phyloP scores from a whole-genome alignment of 768 basidiomycete species.

The Tricholoma hemisulphureum region DNA sequence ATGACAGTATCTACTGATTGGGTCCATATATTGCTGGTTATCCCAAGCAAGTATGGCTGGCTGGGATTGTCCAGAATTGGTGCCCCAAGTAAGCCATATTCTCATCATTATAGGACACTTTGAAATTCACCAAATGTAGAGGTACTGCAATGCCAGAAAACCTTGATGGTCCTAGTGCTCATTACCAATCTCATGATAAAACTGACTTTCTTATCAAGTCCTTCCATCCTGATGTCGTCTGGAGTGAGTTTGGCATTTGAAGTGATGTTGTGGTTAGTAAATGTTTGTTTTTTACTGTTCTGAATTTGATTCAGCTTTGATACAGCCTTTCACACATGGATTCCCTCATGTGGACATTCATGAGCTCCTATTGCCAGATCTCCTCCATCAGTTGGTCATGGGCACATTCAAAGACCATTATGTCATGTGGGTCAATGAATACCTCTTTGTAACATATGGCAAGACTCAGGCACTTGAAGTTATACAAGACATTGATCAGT shows the following conservation, averaged over 20 bases:
- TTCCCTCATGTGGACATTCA: conserved; percentile 22
- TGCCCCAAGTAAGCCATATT: too few relatives aligned
- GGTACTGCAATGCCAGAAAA: conserved; percentile 3
- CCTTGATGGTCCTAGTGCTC: conserved; percentile 7
- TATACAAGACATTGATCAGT: conserved; percentile 32
- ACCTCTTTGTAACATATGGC: conserved; percentile 15
- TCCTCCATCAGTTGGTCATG: too few relatives aligned
- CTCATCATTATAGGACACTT: too few relatives aligned
- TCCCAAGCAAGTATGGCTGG: conserved; percentile 31
- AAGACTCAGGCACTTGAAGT: conserved; percentile 18
- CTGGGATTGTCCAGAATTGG: conserved; percentile 31
- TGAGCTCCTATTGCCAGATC: too few relatives aligned
- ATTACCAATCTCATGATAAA: not conserved
- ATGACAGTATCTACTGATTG: too few relatives aligned
- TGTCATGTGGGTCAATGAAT: conserved; percentile 20
- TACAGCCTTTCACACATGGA: conserved; percentile 6
- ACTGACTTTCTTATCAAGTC: not conserved
- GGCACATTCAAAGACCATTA: too few relatives aligned
- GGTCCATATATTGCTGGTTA: too few relatives aligned
- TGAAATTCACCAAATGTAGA: too few relatives aligned
- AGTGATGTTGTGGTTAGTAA: not conserved
- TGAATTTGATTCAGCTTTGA: not conserved
- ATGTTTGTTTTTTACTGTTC: not conserved
- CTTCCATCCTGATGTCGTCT: not conserved
- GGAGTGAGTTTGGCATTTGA: conserved; percentile 2